Conservation (phyloP, 306 rosid genomes). For the Neltuma alba region DNA sequence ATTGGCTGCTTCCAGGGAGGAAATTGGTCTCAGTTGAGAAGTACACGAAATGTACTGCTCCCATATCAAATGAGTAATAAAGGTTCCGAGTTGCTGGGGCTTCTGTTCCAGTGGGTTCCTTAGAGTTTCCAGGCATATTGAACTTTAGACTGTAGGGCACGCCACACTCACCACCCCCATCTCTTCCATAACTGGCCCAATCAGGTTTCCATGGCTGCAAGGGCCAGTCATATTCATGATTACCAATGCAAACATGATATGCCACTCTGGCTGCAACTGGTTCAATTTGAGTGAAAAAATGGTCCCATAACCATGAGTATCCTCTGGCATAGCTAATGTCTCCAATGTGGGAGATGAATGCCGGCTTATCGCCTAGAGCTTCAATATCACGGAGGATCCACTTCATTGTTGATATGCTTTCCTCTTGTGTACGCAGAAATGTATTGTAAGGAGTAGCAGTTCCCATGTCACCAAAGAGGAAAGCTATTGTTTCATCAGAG, state of each 20-base stretch:
- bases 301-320: constrained; percentile 91
- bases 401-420: constrained; percentile 80
- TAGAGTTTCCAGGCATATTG: constrained; percentile 92
- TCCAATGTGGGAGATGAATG: constrained; percentile 90
- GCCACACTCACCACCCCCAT: constrained; percentile 98
- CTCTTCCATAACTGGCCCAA: constrained; percentile 84
- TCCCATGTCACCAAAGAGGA: constrained; percentile 95
- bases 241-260: constrained; percentile 93
- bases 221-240: constrained; percentile 93
- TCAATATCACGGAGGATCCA: constrained; percentile 93
- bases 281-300: constrained; percentile 76
- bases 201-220: constrained; percentile 84
- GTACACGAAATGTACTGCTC: constrained; percentile 81
- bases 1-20: constrained; percentile 69
- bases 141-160: constrained; percentile 88
- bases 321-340: constrained; percentile 97
- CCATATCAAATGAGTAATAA: constrained; percentile 83
- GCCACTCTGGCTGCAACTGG: constrained; percentile 77
- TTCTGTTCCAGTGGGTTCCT: constrained; percentile 69
- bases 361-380: constrained; percentile 79
- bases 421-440: constrained; percentile 72
- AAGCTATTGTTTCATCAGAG: constrained; percentile 77
- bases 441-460: constrained; percentile 76
- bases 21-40: constrained; percentile 91
- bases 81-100: constrained; percentile 78